Evolutionary conservation across 176 grass and related monocot species (phyloP).

Genomic region (Eragrostis curvula): DNA sequence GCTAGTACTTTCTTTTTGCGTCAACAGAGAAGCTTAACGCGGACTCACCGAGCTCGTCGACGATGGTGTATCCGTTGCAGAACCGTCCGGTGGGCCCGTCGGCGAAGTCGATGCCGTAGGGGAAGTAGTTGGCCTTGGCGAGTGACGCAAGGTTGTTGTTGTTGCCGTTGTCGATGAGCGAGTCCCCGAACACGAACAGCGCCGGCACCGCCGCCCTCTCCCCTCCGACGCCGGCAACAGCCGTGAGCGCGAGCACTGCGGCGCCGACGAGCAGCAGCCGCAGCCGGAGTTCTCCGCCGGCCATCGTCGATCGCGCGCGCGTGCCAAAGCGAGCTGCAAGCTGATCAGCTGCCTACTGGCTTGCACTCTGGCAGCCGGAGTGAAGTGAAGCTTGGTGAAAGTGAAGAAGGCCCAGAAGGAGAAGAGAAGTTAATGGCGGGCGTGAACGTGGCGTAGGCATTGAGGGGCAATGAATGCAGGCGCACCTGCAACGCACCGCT

Average conservation of each 20-base stretch:
- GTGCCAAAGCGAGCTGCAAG: neutral
- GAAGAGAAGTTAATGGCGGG: no score
- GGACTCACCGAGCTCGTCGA: conserved; percentile 62
- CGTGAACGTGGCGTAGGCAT: neutral
- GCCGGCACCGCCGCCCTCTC: conserved; percentile 34
- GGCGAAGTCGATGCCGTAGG: conserved; percentile 73
- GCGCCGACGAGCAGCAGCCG: neutral
- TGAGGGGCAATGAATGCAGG: neutral
- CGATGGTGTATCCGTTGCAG: conserved; percentile 76
- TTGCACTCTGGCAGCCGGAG: neutral
- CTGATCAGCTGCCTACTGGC: neutral
- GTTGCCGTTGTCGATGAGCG: conserved; percentile 66
- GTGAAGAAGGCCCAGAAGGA: no score
- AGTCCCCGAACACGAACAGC: conserved; percentile 78
- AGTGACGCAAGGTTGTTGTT: conserved; percentile 69
- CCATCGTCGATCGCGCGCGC: neutral
- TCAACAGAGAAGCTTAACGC: no score
- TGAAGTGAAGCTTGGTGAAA: no score
- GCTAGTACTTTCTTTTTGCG: no score
- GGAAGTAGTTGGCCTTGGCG: conserved; percentile 67
- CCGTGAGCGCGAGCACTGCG: neutral
- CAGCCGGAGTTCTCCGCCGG: neutral
- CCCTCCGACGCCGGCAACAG: neutral
- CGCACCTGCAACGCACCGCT: neutral
- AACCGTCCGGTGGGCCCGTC: conserved; percentile 56